phyloP scores from a whole-genome alignment of 1,139 yeast species.

The Wickerhamiella infanticola region DNA sequence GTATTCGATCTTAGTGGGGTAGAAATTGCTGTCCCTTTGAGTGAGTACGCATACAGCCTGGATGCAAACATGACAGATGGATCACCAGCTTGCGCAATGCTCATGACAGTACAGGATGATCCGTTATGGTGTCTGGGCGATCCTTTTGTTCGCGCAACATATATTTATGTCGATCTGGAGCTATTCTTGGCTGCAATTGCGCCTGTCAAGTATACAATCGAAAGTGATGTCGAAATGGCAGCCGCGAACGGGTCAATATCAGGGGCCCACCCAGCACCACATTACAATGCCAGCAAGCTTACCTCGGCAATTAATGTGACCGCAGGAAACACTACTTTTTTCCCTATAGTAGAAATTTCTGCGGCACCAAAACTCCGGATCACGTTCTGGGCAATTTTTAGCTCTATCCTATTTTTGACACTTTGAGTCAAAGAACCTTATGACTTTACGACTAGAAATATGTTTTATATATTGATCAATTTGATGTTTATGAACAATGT shows the following conservation, averaged over 20 bases:
- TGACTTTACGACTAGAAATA: background rate
- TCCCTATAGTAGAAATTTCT: background rate
- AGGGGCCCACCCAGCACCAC: background rate
- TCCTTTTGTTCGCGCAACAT: conserved; percentile 2
- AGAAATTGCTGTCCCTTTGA: background rate
- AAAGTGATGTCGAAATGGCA: background rate
- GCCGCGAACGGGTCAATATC: background rate
- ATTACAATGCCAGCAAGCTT: background rate
- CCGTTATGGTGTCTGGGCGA: conserved; percentile 2
- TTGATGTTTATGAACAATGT: background rate
- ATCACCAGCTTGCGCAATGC: background rate
- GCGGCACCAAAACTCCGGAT: background rate
- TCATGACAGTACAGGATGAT: conserved; percentile 1
- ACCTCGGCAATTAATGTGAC: background rate
- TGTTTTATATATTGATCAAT: too few species aligned
- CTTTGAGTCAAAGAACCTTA: too few species aligned
- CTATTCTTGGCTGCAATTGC: conserved; percentile 1
- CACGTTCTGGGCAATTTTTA: too few species aligned
- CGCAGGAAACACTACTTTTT: background rate
- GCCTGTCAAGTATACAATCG: background rate
- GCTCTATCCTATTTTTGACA: too few species aligned
- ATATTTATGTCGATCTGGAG: conserved; percentile 2
- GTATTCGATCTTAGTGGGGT: conserved; percentile 4
- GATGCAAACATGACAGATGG: background rate
- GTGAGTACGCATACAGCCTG: conserved; percentile 1